Evolutionary conservation across 148 eudicot genomes (phyloP).

Genomic region (Rhododendron ferrugineum): DNA sequence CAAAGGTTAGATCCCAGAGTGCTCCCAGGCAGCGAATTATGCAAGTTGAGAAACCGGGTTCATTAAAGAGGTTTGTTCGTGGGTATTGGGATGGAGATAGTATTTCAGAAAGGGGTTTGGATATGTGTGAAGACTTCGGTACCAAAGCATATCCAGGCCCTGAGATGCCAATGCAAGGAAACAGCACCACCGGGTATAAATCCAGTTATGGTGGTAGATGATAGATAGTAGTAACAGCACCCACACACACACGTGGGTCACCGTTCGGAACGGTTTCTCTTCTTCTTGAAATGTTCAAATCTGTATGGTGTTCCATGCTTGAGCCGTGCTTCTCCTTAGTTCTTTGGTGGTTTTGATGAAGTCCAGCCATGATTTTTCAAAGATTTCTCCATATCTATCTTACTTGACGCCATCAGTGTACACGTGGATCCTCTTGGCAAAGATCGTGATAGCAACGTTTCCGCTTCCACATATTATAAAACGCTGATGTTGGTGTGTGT

Average conservation of each 20-base stretch:
- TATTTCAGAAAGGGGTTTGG: conserved; percentile 37
- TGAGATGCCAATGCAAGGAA: conserved; percentile 6
- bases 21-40: conserved; percentile 60
- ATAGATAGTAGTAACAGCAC: neutral
- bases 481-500: neutral
- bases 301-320: neutral
- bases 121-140: conserved; percentile 6
- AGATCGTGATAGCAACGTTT: neutral
- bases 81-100: conserved; percentile 35
- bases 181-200: neutral
- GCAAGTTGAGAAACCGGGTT: conserved; percentile 29
- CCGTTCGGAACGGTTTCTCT: neutral
- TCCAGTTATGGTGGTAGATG: conserved; percentile 12
- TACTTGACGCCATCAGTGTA: neutral
- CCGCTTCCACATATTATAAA: neutral
- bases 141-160: conserved; percentile 16
- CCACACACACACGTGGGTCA: neutral
- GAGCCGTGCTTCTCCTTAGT: neutral
- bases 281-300: neutral
- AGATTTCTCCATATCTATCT: neutral
- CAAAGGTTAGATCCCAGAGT: conserved; percentile 70
- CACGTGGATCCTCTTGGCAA: neutral
- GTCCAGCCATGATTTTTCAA: conserved; percentile 5
- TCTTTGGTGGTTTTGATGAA: neutral
- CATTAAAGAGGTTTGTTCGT: conserved; percentile 26